phyloP scores from a whole-genome alignment of 2,329 filamentous ascomycete species.

The Coniochaeta prunicola region DNA sequence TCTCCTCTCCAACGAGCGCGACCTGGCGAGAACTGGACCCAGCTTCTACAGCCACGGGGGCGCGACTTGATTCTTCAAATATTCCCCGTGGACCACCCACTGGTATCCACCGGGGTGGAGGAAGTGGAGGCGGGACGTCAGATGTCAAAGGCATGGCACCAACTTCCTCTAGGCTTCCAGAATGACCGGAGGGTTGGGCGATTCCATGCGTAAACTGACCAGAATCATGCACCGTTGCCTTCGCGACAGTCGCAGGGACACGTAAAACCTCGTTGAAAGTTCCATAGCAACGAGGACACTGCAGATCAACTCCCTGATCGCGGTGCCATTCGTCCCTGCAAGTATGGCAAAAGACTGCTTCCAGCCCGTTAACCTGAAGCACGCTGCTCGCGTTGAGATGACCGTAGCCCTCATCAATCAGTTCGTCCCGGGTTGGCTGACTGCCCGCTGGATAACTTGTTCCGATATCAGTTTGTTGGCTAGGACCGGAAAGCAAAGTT shows the following conservation, averaged over 20 bases:
- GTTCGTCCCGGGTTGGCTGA: not conserved
- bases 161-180: not conserved
- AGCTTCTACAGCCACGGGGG: not conserved
- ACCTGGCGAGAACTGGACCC: not conserved
- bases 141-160: not conserved
- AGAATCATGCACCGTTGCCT: not conserved
- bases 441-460: not conserved
- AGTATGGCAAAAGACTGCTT: not conserved
- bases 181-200: not conserved
- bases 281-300: not conserved
- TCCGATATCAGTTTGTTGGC: not conserved
- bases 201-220: not conserved
- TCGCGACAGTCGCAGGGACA: not conserved
- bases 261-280: not conserved
- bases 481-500: not conserved
- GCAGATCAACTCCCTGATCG: not conserved
- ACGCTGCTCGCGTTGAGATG: not conserved
- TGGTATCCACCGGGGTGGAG: not conserved
- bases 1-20: no score
- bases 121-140: not conserved
- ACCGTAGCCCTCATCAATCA: not conserved
- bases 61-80: not conserved
- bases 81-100: not conserved
- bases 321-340: not conserved
- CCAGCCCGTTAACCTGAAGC: not conserved